Evolutionary conservation across 2,329 filamentous ascomycete species (phyloP), one percentile per base, ranked within the genome.

Genomic region (Pyricularia pennisetigena): DNA sequence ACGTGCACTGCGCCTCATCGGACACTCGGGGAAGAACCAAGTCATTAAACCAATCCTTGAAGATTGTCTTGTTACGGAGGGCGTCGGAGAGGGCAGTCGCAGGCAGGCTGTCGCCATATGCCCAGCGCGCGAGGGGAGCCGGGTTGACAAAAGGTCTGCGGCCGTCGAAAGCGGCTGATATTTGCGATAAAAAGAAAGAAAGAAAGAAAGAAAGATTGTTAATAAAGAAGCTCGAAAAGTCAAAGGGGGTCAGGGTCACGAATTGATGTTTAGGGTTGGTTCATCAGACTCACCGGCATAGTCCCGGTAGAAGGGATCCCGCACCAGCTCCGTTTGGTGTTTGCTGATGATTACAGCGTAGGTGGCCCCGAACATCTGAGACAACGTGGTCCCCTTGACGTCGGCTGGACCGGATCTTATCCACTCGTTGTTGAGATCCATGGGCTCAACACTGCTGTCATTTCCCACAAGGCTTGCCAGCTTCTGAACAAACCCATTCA

Each of bases 11-110:
- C 9, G 66, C 23, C 0, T 80, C 81, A 30, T 78, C 68, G 0
- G 74, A 62, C 23, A 80, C 77, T 0, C 79, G 73, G 0, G 77
- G 72, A 24, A 86, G 76, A 6, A 86, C 77, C 7, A 81, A 75
- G 32, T 71, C 74, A 64, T 81, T 81, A 72, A 85, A 83, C 77
- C 79, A 81, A 64, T 78, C 72, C 74, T 78, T 79, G 71, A 82
- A 82, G n/a, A 77, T 71, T 0, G 82, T 83, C 70, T 85, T 85
- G 72, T 85, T 84, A 5, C 76, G 72, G 6, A 83, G 74, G 3
- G 81, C 85, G 2, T 80, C 74, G 0, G 79, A 68, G 7, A 75
- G 70, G 1, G 70, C 72, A 0, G 70, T 69, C 23, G 68, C 72
- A 0, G 74, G 70, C 4, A 75, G 68, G 10, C 71, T 70, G 70